A percentile compares a stretch with the other conserved stretches of the same genome.
These are phyloP conservation scores for Diaporthe citrichinensis DNA, from an alignment of 2,329 filamentous ascomycete genomes.

Conservation along the genomic window DNA sequence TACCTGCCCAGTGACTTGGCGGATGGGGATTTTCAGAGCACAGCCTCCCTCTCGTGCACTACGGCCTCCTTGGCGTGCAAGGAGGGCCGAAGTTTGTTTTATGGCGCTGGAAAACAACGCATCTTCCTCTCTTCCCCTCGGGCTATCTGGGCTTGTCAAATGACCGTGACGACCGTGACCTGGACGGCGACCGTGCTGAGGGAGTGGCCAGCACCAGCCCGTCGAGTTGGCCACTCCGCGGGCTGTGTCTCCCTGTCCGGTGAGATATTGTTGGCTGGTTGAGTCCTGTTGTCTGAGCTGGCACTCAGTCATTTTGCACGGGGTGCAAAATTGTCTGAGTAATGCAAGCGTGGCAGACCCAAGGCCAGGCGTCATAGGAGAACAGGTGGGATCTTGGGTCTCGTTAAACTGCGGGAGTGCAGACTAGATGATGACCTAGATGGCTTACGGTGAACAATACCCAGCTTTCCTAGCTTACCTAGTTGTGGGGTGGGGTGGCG, in stretches of 20 bases:
- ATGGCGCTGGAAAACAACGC: conserved; percentile 20
- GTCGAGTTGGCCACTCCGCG: neutral
- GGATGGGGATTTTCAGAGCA: conserved; percentile 32
- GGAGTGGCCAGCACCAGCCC: neutral
- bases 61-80: conserved; percentile 25
- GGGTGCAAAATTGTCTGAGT: neutral
- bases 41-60: conserved; percentile 24
- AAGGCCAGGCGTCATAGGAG: conserved; percentile 3
- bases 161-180: neutral
- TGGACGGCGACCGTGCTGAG: neutral
- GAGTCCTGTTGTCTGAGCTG: neutral
- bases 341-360: conserved; percentile 24
- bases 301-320: neutral
- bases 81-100: conserved; percentile 4
- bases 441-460: neutral
- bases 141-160: conserved; percentile 4
- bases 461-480: neutral
- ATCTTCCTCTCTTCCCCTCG: neutral
- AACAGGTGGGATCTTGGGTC: neutral
- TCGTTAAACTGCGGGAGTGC: neutral
- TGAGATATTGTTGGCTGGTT: conserved; percentile 1
- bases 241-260: neutral
- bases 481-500: conserved; percentile 17
- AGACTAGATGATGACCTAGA: conserved; percentile 26
- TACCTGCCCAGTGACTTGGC: conserved; percentile 34